Base-by-base conservation (phyloP, 257 asterid species). In the Cinchona pubescens region DNA sequence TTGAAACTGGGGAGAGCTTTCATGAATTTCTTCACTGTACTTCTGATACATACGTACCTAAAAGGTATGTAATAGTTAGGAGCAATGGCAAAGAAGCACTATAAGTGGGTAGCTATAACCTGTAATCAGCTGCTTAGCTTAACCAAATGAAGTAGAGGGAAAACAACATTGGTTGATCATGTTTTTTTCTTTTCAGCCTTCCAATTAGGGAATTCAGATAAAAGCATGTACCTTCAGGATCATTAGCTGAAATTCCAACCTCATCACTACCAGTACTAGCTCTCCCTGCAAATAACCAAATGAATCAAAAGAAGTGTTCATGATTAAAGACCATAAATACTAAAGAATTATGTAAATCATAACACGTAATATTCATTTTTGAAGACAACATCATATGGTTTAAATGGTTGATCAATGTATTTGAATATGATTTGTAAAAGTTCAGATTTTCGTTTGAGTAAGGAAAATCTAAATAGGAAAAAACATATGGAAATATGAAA, bases 201-300 rank as follows among this genome's bases (percentile, higher is more conserved):
- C 30, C 38, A 21, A 35, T 34, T 3, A 1, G 49, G 35, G 19
- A 34, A 35, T 34, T 25, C n/a, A 55, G 53, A 81, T 83, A 83
- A 79, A 83, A 89, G 77, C 85, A 84, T 89, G 91, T 88, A 95
- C 97, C 98, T 91, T 92, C 99, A 95, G 92, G 99, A 95, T 95
- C 99, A 92, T 92, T 98, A 55, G 97, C 99, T 96, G 97, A 95
- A 51, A 92, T 79, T 82, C 98, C 98, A 81, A 97, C 99, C 85
- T 95, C 99, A 79, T 92, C 99, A 78, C 99, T 98, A 73, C 99
- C 99, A 55, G 99, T 86, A 76, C 99, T 98, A 82, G 99, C 99
- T 84, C 99, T 86, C 74, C 92, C 99, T 95, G 92, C 81, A 82
- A 73, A 34, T 34, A 9, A 35, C 4, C 9, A 32, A 55, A 72